phyloP scores from a whole-genome alignment of 1,284 basidiomycete species.

The Cronartium quercuum region DNA sequence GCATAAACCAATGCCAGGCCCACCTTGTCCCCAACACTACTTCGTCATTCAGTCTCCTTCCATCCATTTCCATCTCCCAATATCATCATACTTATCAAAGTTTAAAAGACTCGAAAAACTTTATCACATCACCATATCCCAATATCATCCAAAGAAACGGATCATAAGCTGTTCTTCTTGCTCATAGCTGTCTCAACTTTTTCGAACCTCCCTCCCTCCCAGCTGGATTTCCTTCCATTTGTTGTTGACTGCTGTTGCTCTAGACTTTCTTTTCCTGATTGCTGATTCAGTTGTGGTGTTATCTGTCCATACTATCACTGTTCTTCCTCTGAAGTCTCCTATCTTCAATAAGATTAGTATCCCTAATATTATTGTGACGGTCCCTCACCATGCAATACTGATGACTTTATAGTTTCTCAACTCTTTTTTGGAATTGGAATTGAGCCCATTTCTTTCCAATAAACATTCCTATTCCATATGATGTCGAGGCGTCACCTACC shows the following conservation, averaged over 20 bases:
- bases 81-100: too few relatives aligned
- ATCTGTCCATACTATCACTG: not conserved
- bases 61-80: too few relatives aligned
- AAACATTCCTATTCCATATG: not conserved
- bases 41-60: too few relatives aligned
- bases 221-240: conserved; percentile 6
- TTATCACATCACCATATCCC: too few relatives aligned
- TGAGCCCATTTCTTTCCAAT: conserved; percentile 2
- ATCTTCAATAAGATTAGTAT: not conserved
- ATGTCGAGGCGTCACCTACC: conserved; percentile 9
- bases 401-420: not conserved
- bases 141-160: too few relatives aligned
- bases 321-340: not conserved
- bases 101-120: too few relatives aligned
- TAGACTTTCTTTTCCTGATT: not conserved
- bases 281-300: not conserved
- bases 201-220: too few relatives aligned
- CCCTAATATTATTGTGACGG: not conserved
- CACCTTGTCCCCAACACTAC: too few relatives aligned
- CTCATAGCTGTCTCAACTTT: too few relatives aligned
- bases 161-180: too few relatives aligned
- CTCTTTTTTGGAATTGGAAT: not conserved
- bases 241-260: not conserved
- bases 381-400: conserved; percentile 4
- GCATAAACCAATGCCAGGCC: too few relatives aligned